These are phyloP conservation scores for Coemansia sp. DNA, from an alignment of 192 early-diverging fungal genomes.

Conservation along the genomic window DNA sequence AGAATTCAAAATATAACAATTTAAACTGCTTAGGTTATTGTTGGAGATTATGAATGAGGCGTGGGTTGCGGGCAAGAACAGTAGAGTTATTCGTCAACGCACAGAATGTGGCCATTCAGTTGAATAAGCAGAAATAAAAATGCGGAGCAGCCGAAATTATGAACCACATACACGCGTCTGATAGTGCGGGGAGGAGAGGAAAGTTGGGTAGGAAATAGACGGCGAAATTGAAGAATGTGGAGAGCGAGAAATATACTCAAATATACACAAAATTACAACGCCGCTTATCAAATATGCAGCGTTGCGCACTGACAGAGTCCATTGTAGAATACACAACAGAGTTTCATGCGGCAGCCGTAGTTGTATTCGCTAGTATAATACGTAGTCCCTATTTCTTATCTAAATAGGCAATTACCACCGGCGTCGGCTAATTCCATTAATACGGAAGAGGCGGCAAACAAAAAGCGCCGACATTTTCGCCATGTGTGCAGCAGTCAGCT, in stretches of 20 bases:
- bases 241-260: neutral
- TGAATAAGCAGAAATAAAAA: neutral
- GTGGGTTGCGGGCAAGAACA: neutral
- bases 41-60: neutral
- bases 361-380: no score
- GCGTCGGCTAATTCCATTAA: neutral
- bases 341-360: no score
- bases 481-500: neutral
- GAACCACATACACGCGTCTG: neutral
- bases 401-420: neutral
- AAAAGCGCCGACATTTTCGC: neutral
- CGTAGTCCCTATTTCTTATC: neutral
- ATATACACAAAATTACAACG: neutral
- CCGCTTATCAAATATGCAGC: no score
- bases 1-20: no score
- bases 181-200: neutral
- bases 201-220: neutral
- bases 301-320: no score
- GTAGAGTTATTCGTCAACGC: neutral
- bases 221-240: neutral
- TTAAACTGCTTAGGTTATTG: neutral
- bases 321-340: no score
- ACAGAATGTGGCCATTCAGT: no score
- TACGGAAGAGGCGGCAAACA: neutral
- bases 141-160: neutral